Evolutionary conservation across 345 rosid species (phyloP), one percentile per base, ranked within the genome.

Genomic region (Eutrema heterophyllum): DNA sequence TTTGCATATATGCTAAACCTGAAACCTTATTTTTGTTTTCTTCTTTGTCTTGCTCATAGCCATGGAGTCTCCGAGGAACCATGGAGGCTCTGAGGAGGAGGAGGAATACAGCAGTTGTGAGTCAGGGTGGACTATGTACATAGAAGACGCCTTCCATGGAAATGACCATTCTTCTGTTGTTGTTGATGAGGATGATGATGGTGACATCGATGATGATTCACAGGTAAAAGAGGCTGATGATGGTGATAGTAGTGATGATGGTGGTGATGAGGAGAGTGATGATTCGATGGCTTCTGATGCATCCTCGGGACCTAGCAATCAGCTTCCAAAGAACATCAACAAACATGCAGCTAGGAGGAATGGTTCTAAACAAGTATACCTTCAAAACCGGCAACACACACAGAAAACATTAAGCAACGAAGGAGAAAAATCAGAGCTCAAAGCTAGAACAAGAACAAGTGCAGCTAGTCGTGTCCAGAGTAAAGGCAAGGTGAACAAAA

Each of bases 211-310:
- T 43, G 49, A 64, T 52, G 56, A 71, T 41, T 14, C 60, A 64
- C 29, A 54, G 50, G 51, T 65, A 53, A 67, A 33, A 54, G 68
- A 79, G 27, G 77, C 29, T 5, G 43, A 64, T 49, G 50, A 45
- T 21, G 67, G 71, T 9, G 58, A 60, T 54, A 49, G 26, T 70
- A 68, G 59, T 62, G 73, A 54, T n/a, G 55, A 59, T 27, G 74
- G 61, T 62, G 60, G 44, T 61, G 74, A 53, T 52, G 73, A 64
- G 49, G 83, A 83, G 64, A 86, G 87, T 45, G 94, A 86, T 80
- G 91, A 86, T 43, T 89, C 94, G 0, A 85, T 89, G 94, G 83
- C 86, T 43, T 89, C 91, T 29, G 94, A 89, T 72, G 94, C 94
- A 41, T 86, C 91, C 16, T 89, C 94, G 4, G 87, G 91, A 10